A percentile compares a stretch with the other conserved stretches of the same genome.
Evolutionary conservation across 2,329 filamentous ascomycete genomes (phyloP).

Genomic region (Colletotrichum sp.): DNA sequence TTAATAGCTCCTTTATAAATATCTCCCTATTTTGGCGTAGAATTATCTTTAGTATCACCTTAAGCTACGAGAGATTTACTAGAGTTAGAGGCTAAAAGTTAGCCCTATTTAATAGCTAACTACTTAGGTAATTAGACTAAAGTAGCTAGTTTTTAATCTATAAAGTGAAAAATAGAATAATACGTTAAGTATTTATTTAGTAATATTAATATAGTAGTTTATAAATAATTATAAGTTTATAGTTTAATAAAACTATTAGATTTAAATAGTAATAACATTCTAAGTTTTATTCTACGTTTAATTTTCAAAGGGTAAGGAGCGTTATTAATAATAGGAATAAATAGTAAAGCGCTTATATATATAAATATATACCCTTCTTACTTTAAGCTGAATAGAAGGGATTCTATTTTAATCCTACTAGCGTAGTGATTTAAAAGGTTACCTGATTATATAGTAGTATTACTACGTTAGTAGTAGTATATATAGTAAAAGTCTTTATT

Average conservation of each 20-base stretch:
- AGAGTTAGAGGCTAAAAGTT: no score
- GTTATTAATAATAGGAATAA: neutral
- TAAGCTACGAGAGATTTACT: no score
- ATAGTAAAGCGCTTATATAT: neutral
- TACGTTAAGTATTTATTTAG: neutral
- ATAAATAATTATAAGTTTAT: neutral
- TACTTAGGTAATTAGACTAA: neutral
- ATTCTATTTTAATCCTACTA: neutral
- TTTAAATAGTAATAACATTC: no score
- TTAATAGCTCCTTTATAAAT: no score
- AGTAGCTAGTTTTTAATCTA: neutral
- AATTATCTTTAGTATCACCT: no score
- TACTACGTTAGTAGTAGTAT: neutral
- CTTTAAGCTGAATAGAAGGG: no score
- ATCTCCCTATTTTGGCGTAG: no score
- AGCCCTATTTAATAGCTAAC: neutral
- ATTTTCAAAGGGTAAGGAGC: neutral
- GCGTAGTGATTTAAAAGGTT: neutral
- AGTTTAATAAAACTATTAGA: neutral
- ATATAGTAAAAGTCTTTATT: neutral
- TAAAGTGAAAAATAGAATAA: neutral
- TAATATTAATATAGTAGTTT: neutral
- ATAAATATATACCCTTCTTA: neutral
- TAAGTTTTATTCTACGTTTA: no score
- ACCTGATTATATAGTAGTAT: neutral